Base-by-base conservation (phyloP, 306 rosid species). In the Mimosa bimucronata region DNA sequence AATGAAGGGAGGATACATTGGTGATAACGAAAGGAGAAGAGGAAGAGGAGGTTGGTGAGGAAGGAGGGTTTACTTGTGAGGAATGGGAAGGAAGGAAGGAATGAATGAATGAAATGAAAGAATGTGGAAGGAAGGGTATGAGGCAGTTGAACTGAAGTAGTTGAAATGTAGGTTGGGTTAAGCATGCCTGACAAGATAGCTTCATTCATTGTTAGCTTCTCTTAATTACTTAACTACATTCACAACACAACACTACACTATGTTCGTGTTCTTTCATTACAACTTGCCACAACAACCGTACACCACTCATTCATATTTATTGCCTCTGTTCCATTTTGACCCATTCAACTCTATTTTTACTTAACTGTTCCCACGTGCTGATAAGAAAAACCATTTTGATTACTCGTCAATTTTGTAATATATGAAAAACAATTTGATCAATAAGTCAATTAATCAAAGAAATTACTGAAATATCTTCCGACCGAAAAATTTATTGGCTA, bases 121-220 rank as follows among this genome's bases (percentile, higher is more conserved):
- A 34, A 34, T 34, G 38, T 34, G 38, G 38, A 34, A 34, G 26
- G 12, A 19, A 11, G 16, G 31, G 15, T 3, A 1, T 11, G 65
- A 58, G 81, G 88, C 83, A 79, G 90, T 84, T 87, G 86, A 87
- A 73, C 90, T 9, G 66, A 87, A 84, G 86, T 87, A 30, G 90
- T 84, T 87, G 87, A 81, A 74, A 76, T 84, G 29, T 82, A 73
- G 90, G 90, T 87, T 87, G 88, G 75, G 79, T 76, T 81, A 74
- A 60, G 25, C 70, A 53, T 78, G 76, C 75, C 77, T 62, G 78
- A 81, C 87, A 83, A 83, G 87, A 80, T 52, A 41, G 5, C 37
- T 26, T 9, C 2, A 4, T 44, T 44, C 50, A 4, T 48, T 48
- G 7, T 53, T 53, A n/a, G 11, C 60, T 53, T 53, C 12, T 53